phyloP scores from a whole-genome alignment of 2,329 filamentous ascomycete genomes.

The Teratosphaeria nubilosa region DNA sequence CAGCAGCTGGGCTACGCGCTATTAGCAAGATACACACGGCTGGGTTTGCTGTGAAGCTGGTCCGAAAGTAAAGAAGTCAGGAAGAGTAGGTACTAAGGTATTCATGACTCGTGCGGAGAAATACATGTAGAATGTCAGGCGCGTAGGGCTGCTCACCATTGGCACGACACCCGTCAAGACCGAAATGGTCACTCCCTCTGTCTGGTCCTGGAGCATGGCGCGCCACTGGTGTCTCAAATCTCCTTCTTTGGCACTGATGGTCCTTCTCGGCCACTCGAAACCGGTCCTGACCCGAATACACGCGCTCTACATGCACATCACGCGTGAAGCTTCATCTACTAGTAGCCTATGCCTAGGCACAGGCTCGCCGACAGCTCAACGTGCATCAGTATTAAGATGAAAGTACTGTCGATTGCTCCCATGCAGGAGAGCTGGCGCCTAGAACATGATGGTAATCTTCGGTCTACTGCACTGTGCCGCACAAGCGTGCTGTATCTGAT shows the following conservation, averaged over 20 bases:
- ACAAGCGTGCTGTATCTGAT: background rate
- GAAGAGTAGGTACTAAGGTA: background rate
- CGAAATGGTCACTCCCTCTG: no score
- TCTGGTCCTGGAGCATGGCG: background rate
- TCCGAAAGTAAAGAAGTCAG: background rate
- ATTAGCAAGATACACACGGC: no score
- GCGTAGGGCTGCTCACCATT: background rate
- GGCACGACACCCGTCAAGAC: background rate
- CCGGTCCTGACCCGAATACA: background rate
- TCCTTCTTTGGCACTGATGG: background rate
- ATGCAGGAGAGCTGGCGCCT: background rate
- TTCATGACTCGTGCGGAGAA: background rate
- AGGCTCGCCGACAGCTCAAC: background rate
- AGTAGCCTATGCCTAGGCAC: background rate
- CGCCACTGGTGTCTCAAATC: background rate
- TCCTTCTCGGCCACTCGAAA: background rate
- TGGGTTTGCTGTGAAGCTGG: background rate
- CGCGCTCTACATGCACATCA: background rate
- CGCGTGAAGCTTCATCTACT: background rate
- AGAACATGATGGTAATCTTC: background rate
- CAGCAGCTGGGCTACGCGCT: no score
- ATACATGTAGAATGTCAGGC: background rate
- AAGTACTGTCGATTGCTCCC: background rate
- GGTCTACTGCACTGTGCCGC: background rate
- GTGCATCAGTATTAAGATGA: background rate